A percentile compares a stretch with the other conserved stretches of the same genome.
Evolutionary conservation across 2,329 filamentous ascomycete species (phyloP).

Genomic region (Fusarium sp.): DNA sequence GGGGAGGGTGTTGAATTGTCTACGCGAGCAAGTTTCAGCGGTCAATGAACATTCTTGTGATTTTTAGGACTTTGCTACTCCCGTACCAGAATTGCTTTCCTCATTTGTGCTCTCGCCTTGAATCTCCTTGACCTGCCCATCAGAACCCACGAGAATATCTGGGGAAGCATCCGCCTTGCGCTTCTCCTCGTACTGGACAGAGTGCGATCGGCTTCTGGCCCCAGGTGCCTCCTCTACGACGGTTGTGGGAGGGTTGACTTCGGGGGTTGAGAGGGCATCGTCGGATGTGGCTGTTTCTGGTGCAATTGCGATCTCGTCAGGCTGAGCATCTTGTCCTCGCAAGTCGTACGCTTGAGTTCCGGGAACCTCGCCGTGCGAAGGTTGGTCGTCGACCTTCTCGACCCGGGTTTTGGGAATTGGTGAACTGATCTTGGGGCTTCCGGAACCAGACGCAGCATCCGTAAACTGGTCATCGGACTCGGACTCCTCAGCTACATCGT

Average conservation of each 20-base stretch:
- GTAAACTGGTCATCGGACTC: constrained; percentile 78
- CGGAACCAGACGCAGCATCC: constrained; percentile 68
- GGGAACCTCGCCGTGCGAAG: constrained; percentile 69
- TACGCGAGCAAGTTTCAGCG: constrained; percentile 40
- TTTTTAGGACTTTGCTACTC: constrained; percentile 39
- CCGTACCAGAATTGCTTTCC: constrained; percentile 46
- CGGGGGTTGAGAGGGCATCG: constrained; percentile 36
- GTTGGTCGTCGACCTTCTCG: constrained; percentile 66
- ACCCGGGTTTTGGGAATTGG: constrained; percentile 70
- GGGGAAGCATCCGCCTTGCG: constrained; percentile 65
- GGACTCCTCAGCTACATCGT: constrained; percentile 61
- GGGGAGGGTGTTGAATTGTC: constrained; percentile 45
- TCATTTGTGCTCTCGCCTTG: constrained; percentile 41
- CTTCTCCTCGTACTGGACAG: constrained; percentile 58
- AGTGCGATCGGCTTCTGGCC: constrained; percentile 54
- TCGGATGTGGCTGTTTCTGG: constrained; percentile 43
- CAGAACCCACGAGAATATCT: constrained; percentile 62
- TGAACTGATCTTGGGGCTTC: constrained; percentile 57
- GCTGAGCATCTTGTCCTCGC: constrained; percentile 67
- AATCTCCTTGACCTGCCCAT: constrained; percentile 54
- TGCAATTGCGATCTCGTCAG: constrained; percentile 69
- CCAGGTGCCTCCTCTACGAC: constrained; percentile 65
- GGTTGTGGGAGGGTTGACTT: constrained; percentile 59
- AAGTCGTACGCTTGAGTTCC: constrained; percentile 68
- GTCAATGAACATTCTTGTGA: constrained; percentile 42